A percentile compares a stretch with the other conserved stretches of the same genome.
phyloP scores from a whole-genome alignment of 192 early-diverging fungal genomes.

The Backusella luteola region DNA sequence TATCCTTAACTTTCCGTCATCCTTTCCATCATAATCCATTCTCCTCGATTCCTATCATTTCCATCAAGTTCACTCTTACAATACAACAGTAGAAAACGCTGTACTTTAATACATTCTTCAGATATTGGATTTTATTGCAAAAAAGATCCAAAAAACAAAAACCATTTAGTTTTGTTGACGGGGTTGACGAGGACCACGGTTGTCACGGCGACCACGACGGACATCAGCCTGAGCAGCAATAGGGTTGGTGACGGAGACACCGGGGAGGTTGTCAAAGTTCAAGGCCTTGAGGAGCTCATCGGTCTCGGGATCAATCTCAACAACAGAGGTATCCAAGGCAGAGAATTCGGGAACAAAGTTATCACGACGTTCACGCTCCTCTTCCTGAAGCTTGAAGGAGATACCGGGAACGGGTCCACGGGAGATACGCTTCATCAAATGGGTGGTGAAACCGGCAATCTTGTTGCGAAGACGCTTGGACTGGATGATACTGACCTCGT shows the following conservation, averaged over 20 bases:
- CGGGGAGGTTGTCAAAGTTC: constrained; percentile 91
- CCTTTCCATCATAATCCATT: no score
- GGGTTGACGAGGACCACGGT: constrained; percentile 17
- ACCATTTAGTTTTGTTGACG: constrained; percentile 22
- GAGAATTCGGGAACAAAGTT: constrained; percentile 99
- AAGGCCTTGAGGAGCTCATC: constrained; percentile 93
- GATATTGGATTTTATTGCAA: not conserved
- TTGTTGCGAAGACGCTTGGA: constrained; percentile 99
- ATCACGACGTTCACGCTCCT: constrained; percentile 99
- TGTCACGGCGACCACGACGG: constrained; percentile 35
- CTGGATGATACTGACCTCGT: constrained; percentile 97
- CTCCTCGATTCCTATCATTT: not conserved
- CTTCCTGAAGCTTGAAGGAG: constrained; percentile 99
- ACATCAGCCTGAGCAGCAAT: constrained; percentile 25
- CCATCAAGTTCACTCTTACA: not conserved
- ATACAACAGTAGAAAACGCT: not conserved
- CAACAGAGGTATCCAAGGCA: constrained; percentile 84
- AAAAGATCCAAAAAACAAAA: not conserved
- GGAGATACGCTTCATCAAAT: constrained; percentile 99
- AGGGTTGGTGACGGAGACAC: constrained; percentile 66
- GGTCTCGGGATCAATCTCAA: constrained; percentile 96
- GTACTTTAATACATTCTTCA: not conserved
- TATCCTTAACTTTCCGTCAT: no score
- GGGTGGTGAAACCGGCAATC: constrained; percentile 99
- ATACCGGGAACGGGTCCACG: constrained; percentile 98